These are phyloP conservation scores for Trichoderma koningiopsis DNA, from an alignment of 2,329 filamentous ascomycete species.

Conservation along the genomic window DNA sequence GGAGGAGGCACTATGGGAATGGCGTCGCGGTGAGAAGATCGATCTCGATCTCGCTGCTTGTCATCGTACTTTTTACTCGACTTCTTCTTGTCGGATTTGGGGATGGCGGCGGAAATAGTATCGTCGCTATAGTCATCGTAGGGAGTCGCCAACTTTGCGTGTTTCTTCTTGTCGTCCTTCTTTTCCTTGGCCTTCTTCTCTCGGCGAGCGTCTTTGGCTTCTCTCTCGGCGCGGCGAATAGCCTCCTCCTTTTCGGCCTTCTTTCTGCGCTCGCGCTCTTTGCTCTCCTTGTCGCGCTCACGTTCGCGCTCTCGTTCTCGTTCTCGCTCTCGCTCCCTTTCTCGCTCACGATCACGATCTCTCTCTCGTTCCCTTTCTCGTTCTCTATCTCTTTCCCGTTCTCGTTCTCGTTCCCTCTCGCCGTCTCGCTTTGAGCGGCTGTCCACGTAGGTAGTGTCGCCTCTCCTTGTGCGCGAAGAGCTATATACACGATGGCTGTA, in stretches of 20 bases:
- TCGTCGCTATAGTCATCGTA: constrained; percentile 43
- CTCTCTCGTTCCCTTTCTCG: constrained; percentile 38
- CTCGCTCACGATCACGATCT: constrained; percentile 34
- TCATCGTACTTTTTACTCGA: constrained; percentile 45
- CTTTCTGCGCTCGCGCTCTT: constrained; percentile 32
- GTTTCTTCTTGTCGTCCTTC: constrained; percentile 43
- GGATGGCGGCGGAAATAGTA: constrained; percentile 24
- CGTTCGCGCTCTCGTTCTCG: constrained; percentile 31
- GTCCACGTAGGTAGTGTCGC: constrained; percentile 52
- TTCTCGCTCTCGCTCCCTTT: constrained; percentile 41
- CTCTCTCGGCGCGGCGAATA: constrained; percentile 37
- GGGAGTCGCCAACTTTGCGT: constrained; percentile 32
- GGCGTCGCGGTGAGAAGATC: constrained; percentile 41
- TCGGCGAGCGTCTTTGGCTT: constrained; percentile 38
- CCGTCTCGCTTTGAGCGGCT: constrained; percentile 48
- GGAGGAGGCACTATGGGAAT: constrained; percentile 28
- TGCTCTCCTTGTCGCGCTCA: constrained; percentile 25
- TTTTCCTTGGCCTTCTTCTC: constrained; percentile 43
- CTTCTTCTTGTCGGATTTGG: constrained; percentile 43
- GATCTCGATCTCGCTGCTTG: constrained; percentile 41
- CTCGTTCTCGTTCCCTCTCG: constrained; percentile 39
- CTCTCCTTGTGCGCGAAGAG: constrained; percentile 42
- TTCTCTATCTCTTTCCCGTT: constrained; percentile 34
- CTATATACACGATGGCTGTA: constrained; percentile 43
- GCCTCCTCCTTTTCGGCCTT: constrained; percentile 29